A percentile compares a stretch with the other conserved stretches of the same genome.
phyloP scores from a whole-genome alignment of 2,329 filamentous ascomycete species.

The Diaporthe caulivora region DNA sequence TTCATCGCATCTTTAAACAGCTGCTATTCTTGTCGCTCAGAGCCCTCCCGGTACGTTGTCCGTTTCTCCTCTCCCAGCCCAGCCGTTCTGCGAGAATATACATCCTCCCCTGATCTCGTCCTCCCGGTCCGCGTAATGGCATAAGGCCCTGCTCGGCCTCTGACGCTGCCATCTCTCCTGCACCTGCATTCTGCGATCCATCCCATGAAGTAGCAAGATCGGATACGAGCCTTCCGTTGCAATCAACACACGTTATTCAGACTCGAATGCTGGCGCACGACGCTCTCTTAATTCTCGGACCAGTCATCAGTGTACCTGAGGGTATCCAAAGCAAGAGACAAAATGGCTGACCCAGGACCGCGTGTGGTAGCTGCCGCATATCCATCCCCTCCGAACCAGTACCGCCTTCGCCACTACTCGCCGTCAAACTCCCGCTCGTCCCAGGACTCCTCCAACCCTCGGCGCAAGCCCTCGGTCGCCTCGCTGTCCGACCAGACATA shows the following conservation, averaged over 20 bases:
- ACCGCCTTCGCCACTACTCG: constrained; percentile 17
- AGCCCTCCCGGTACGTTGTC: constrained; percentile 10
- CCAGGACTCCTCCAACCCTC: constrained; percentile 7
- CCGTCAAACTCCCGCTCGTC: background rate
- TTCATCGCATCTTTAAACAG: constrained; percentile 26
- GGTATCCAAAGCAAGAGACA: background rate
- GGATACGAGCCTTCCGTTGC: background rate
- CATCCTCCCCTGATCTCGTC: background rate
- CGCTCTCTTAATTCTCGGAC: background rate
- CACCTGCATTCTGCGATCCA: constrained; percentile 1
- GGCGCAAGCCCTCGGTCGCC: background rate
- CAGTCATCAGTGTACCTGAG: background rate
- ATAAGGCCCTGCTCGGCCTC: background rate
- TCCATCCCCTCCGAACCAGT: constrained; percentile 7
- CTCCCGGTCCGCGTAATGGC: background rate
- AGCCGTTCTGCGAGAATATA: background rate
- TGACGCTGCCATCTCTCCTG: constrained; percentile 13
- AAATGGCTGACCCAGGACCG: constrained; percentile 37
- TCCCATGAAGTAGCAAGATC: constrained; percentile 14
- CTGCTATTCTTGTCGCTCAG: constrained; percentile 9
- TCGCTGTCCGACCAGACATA: constrained; percentile 5
- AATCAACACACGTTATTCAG: background rate
- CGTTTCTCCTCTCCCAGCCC: background rate
- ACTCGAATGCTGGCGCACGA: background rate
- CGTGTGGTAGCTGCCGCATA: constrained; percentile 30